Evolutionary conservation across 768 basidiomycete genomes (phyloP).

Genomic region (Lepiota brunneoincarnata): DNA sequence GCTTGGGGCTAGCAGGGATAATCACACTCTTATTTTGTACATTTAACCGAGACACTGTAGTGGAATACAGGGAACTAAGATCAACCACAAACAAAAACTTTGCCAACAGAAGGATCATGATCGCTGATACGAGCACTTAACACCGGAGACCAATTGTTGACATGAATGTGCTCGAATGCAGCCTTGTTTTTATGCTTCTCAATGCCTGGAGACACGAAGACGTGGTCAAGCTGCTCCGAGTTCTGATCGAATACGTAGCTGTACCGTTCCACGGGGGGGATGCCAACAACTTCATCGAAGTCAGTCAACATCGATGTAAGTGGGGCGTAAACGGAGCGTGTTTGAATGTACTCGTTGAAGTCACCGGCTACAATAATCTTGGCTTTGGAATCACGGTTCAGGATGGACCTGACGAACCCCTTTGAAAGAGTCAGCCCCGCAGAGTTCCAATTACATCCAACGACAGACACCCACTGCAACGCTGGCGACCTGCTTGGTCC

Average conservation of each 20-base stretch:
- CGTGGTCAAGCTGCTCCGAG: conserved; percentile 57
- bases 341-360: conserved; percentile 59
- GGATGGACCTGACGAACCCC: conserved; percentile 47
- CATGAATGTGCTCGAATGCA: conserved; percentile 56
- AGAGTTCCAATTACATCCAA: background rate
- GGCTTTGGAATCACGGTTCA: conserved; percentile 39
- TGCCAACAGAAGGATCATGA: conserved; percentile 59
- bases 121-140: conserved; percentile 46
- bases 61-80: background rate
- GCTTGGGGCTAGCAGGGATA: conserved; percentile 19
- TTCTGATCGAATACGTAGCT: conserved; percentile 62
- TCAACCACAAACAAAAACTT: conserved; percentile 42
- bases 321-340: conserved; percentile 48
- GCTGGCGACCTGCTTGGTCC: conserved; percentile 47
- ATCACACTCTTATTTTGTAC: background rate
- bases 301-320: conserved; percentile 41
- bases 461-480: conserved; percentile 42
- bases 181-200: conserved; percentile 35
- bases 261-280: conserved; percentile 51
- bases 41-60: no score
- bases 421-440: conserved; percentile 19
- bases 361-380: conserved; percentile 57
- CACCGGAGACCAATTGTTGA: conserved; percentile 54
- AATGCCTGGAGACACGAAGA: conserved; percentile 48
- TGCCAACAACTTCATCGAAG: conserved; percentile 47